Percentiles rank a stretch among this genome's conserved stretches.
phyloP scores from a whole-genome alignment of 306 rosid genomes.

The Parietaria judaica region DNA sequence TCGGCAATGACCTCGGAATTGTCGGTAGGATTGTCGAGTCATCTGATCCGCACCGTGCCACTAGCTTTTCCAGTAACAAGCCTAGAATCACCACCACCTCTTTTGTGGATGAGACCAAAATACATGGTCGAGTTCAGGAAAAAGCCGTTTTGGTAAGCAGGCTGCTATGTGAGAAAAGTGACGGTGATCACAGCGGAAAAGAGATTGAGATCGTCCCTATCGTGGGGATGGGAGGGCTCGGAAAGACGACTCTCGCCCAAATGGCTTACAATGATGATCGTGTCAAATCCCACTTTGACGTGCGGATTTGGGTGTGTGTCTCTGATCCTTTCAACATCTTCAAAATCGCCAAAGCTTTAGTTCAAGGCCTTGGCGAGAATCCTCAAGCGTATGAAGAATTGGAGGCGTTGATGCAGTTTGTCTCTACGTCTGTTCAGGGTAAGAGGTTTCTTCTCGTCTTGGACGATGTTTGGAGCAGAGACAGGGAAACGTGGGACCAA shows the following conservation, averaged over 20 bases:
- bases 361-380: neutral
- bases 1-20: neutral
- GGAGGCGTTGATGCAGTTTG: neutral
- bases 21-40: no score
- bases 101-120: conserved; percentile 1
- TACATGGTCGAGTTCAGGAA: conserved; percentile 9
- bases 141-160: neutral
- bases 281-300: neutral
- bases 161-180: conserved; percentile 1
- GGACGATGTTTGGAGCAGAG: conserved; percentile 18
- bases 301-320: conserved; percentile 17
- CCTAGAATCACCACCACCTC: conserved; percentile 2
- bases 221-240: conserved; percentile 21
- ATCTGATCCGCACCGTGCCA: neutral
- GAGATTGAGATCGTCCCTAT: conserved; percentile 11
- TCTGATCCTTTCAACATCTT: conserved; percentile 16
- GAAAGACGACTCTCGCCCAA: conserved; percentile 16
- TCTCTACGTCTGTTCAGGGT: neutral
- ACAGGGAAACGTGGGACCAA: conserved; percentile 4
- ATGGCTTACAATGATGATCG: conserved; percentile 13
- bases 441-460: conserved; percentile 8
- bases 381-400: neutral
- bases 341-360: conserved; percentile 8
- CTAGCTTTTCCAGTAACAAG: neutral
- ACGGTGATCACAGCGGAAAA: neutral